Evolutionary conservation across 2,329 filamentous ascomycete species (phyloP).

Genomic region (Colletotrichum sp.): DNA sequence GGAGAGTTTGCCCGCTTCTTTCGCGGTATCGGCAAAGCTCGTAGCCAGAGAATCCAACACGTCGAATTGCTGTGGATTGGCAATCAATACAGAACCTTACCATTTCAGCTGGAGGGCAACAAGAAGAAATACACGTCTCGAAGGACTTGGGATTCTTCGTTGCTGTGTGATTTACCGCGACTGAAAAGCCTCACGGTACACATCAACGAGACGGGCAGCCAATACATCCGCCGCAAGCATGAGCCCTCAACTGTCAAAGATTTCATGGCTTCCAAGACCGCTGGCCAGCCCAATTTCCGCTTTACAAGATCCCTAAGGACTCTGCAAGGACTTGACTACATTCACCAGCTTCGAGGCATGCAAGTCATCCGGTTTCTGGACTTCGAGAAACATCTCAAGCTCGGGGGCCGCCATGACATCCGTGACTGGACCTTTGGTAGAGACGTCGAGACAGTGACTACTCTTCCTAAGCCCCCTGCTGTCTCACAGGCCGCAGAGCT

Average conservation of each 20-base stretch:
- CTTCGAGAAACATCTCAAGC: constrained; percentile 25
- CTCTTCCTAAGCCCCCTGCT: constrained; percentile 23
- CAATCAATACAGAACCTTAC: constrained; percentile 32
- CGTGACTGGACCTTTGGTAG: constrained; percentile 36
- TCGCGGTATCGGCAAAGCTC: constrained; percentile 40
- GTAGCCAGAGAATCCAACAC: constrained; percentile 47
- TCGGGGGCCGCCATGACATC: constrained; percentile 21
- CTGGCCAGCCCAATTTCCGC: constrained; percentile 44
- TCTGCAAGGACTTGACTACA: constrained; percentile 49
- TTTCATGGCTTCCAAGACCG: constrained; percentile 33
- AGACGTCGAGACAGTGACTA: constrained; percentile 33
- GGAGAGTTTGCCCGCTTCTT: constrained; percentile 56
- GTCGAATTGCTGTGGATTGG: constrained; percentile 49
- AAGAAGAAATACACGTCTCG: constrained; percentile 35
- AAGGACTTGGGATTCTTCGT: constrained; percentile 39
- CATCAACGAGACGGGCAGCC: constrained; percentile 38
- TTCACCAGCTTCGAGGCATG: constrained; percentile 49
- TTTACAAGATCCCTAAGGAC: constrained; percentile 39
- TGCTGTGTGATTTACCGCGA: constrained; percentile 38
- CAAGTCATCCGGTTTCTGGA: constrained; percentile 46
- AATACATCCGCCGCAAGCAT: constrained; percentile 38
- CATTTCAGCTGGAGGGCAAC: background rate
- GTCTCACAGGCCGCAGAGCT: constrained; percentile 23
- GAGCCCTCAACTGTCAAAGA: constrained; percentile 30
- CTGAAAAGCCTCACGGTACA: constrained; percentile 46